Evolutionary conservation across 441 rosid genomes (phyloP).

Genomic region (Arabidopsis hybrid): DNA sequence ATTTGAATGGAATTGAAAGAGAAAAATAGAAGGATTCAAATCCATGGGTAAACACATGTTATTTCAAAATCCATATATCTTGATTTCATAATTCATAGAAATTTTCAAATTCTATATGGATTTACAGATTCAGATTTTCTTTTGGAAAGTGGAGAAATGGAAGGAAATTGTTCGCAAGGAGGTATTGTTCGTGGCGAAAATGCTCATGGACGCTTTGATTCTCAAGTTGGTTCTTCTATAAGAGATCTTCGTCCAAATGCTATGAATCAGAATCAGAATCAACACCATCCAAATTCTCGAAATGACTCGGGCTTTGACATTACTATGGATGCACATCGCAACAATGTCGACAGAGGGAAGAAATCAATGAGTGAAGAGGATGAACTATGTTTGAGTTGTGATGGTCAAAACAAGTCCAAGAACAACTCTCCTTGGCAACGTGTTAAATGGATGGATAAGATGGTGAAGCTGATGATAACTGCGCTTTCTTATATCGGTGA

Average conservation of each 20-base stretch:
- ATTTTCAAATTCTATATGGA: no score
- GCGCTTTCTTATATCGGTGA: constrained; percentile 86
- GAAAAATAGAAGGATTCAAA: no score
- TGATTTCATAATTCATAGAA: no score
- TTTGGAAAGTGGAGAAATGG: constrained; percentile 47
- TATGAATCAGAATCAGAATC: constrained; percentile 52
- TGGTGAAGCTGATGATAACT: constrained; percentile 88
- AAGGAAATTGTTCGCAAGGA: constrained; percentile 67
- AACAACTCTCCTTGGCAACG: constrained; percentile 78
- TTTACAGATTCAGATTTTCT: neutral
- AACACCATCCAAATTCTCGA: neutral
- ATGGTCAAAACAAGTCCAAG: constrained; percentile 57
- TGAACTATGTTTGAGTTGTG: constrained; percentile 65
- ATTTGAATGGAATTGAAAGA: no score
- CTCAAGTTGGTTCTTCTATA: constrained; percentile 56
- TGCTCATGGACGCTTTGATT: constrained; percentile 64
- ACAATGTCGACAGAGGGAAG: constrained; percentile 64
- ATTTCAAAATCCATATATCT: no score
- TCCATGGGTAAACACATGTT: no score
- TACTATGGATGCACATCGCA: constrained; percentile 50
- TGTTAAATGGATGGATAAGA: constrained; percentile 91
- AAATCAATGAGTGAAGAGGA: constrained; percentile 70
- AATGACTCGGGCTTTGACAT: constrained; percentile 13
- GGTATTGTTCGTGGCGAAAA: constrained; percentile 60
- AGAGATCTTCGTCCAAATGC: constrained; percentile 61